Percentiles rank a stretch among this genome's conserved stretches.
Evolutionary conservation across 129 eudicot species (phyloP).

Genomic region (Kitagawia praeruptora): DNA sequence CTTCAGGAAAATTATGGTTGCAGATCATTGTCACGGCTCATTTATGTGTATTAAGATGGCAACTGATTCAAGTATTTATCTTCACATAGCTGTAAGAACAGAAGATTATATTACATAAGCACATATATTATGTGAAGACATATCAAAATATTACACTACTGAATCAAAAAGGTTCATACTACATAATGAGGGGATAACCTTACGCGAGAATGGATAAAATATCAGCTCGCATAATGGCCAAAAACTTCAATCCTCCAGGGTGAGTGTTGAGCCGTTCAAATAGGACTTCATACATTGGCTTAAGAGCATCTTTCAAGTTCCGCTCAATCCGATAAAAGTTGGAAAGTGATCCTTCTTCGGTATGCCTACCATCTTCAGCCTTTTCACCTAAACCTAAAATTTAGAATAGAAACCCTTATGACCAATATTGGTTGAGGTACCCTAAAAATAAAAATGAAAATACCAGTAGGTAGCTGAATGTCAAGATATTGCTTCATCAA

Average conservation of each 20-base stretch:
- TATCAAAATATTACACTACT: not conserved
- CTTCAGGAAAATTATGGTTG: not conserved
- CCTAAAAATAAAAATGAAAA: not conserved
- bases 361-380: constrained; percentile 41
- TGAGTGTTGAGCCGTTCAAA: constrained; percentile 86
- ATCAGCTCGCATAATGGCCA: constrained; percentile 72
- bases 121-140: not conserved
- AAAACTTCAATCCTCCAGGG: constrained; percentile 90
- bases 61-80: not conserved
- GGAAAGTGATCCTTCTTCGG: constrained; percentile 54
- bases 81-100: not conserved
- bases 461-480: constrained; percentile 68
- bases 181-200: constrained; percentile 35
- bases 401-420: too few species aligned
- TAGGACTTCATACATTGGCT: constrained; percentile 78
- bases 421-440: not conserved
- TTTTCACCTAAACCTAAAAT: constrained; percentile 40
- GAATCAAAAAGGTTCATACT: not conserved
- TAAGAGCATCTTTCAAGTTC: constrained; percentile 68
- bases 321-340: constrained; percentile 80
- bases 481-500: constrained; percentile 83
- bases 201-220: constrained; percentile 76
- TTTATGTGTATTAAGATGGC: not conserved
- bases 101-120: not conserved
- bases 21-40: not conserved